Conservation (phyloP, 768 basidiomycete genomes). For the Lactarius sanguifluus region DNA sequence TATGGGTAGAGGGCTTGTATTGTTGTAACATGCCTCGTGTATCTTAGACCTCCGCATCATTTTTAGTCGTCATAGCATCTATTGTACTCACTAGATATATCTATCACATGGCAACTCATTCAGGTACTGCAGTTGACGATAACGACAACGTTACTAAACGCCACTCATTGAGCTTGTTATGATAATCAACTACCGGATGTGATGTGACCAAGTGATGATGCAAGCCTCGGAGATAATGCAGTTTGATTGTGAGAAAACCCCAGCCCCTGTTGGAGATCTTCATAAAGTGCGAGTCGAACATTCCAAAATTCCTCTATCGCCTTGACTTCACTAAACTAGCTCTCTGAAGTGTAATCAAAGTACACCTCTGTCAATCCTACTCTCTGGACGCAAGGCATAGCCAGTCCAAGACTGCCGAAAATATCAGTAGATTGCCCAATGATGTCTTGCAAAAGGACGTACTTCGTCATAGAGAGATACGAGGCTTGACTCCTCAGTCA, state of each 20-base stretch:
- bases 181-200: neutral
- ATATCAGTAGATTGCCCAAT: slow-evolving; percentile 2
- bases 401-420: slow-evolving; percentile 88
- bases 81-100: slow-evolving; percentile 14
- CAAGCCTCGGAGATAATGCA: neutral
- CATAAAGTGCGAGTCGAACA: neutral
- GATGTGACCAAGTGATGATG: neutral
- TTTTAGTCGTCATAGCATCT: slow-evolving; percentile 8
- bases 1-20: neutral
- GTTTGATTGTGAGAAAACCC: neutral
- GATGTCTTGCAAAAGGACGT: slow-evolving; percentile 30
- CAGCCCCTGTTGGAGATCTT: neutral
- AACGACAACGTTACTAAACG: neutral
- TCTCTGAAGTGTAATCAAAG: neutral
- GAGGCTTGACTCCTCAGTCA: slow-evolving; percentile 54
- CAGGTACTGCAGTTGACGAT: neutral
- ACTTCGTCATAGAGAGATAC: slow-evolving; percentile 95
- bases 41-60: slow-evolving; percentile 15
- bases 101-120: slow-evolving; percentile 10
- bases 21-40: slow-evolving; percentile 13
- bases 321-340: neutral
- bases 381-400: slow-evolving; percentile 75
- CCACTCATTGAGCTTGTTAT: no score
- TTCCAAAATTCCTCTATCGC: neutral
- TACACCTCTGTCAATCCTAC: slow-evolving; percentile 59